phyloP scores from a whole-genome alignment of 2,329 filamentous ascomycete species.

The Sporothrix euskadiensis region DNA sequence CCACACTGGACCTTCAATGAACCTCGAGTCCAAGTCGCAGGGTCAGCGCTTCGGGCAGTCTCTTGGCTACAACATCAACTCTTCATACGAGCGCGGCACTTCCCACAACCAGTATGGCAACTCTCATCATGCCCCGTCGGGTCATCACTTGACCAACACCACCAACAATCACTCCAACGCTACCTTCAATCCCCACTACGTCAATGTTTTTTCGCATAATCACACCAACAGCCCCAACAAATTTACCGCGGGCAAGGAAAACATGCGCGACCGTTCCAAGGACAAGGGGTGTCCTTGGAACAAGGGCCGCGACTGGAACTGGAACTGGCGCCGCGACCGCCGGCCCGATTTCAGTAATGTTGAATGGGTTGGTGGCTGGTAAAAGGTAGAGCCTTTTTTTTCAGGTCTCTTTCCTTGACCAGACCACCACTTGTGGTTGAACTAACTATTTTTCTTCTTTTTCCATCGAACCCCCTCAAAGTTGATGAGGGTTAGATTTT shows the following conservation, averaged over 20 bases:
- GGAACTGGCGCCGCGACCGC: slow-evolving; percentile 62
- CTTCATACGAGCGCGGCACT: slow-evolving; percentile 50
- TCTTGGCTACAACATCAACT: slow-evolving; percentile 50
- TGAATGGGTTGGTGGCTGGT: slow-evolving; percentile 95
- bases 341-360: slow-evolving; percentile 71
- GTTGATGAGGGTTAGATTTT: slow-evolving; percentile 28
- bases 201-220: slow-evolving; percentile 22
- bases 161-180: slow-evolving; percentile 13
- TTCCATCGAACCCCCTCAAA: slow-evolving; percentile 23
- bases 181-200: slow-evolving; percentile 21
- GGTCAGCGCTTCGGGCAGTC: slow-evolving; percentile 46
- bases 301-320: slow-evolving; percentile 61
- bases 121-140: neutral
- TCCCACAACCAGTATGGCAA: slow-evolving; percentile 51
- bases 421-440: slow-evolving; percentile 62
- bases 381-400: slow-evolving; percentile 52
- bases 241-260: slow-evolving; percentile 42
- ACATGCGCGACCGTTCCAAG: slow-evolving; percentile 39
- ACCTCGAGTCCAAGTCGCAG: slow-evolving; percentile 49
- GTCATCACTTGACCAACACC: slow-evolving; percentile 3
- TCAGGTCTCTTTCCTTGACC: slow-evolving; percentile 40
- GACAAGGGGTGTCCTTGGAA: slow-evolving; percentile 57
- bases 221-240: slow-evolving; percentile 18
- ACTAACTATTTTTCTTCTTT: slow-evolving; percentile 40
- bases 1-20: slow-evolving; percentile 53